Evolutionary conservation across 352 stramenopile genomes (phyloP).

Genomic region (Globisporangium cylindrosporum): DNA sequence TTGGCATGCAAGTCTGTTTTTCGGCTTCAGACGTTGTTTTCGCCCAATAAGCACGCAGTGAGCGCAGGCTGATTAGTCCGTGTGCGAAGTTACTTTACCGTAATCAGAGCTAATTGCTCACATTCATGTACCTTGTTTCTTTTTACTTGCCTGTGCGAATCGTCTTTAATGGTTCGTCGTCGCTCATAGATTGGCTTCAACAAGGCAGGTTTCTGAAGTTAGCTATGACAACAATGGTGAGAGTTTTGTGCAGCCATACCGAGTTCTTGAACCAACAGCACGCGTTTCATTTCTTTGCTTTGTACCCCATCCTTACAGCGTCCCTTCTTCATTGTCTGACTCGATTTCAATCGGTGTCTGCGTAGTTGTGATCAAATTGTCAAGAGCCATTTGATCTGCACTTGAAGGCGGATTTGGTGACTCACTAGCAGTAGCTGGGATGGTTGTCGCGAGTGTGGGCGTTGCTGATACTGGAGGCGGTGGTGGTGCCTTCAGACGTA

Average conservation of each 20-base stretch:
- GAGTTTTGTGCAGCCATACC: neutral
- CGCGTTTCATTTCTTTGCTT: neutral
- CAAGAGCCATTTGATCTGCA: conserved; percentile 3
- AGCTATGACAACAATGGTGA: neutral
- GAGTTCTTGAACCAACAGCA: neutral
- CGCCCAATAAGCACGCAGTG: too few relatives aligned
- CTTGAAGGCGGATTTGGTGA: neutral
- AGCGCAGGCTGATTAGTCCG: too few relatives aligned
- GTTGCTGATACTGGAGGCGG: neutral
- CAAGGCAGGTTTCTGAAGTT: neutral
- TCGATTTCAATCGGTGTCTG: neutral
- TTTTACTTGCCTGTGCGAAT: neutral
- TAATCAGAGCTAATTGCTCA: too few relatives aligned
- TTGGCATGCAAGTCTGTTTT: too few relatives aligned
- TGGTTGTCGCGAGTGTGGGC: neutral
- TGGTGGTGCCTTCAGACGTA: conserved; percentile 20
- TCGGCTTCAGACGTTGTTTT: too few relatives aligned
- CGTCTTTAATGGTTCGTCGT: neutral
- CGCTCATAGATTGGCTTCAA: neutral
- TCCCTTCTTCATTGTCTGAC: neutral
- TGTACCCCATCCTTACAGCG: neutral
- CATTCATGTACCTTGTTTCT: too few relatives aligned
- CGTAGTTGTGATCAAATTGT: neutral
- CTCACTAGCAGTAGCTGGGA: neutral
- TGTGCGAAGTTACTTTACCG: too few relatives aligned